Evolutionary conservation across 164 flowering plant species (phyloP).

Genomic region (Annona squamosa): DNA sequence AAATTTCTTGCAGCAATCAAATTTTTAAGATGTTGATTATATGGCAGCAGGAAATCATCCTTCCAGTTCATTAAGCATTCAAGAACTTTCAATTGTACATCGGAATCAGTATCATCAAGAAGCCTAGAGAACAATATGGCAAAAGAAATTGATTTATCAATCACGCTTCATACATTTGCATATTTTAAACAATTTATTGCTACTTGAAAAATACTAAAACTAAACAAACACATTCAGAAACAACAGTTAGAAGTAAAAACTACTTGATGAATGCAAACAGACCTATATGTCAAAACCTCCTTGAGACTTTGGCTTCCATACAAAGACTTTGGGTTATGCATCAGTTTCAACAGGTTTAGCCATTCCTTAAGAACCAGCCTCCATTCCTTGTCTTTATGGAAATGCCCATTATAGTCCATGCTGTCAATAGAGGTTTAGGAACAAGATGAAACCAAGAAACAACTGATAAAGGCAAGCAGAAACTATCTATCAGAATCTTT

Average conservation of each 20-base stretch:
- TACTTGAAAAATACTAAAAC: not conserved
- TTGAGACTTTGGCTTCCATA: constrained; percentile 46
- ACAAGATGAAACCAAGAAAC: constrained; percentile 1
- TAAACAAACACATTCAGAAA: not conserved
- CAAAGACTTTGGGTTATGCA: constrained; percentile 55
- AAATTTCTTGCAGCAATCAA: constrained; percentile 51
- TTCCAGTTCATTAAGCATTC: constrained; percentile 78
- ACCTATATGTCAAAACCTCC: constrained; percentile 72
- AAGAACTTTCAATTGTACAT: constrained; percentile 70
- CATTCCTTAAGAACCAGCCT: constrained; percentile 73
- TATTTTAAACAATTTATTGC: not conserved
- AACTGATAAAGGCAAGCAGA: not conserved
- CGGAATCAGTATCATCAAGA: constrained; percentile 81
- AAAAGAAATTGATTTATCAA: constrained; percentile 3
- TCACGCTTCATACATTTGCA: constrained; percentile 1
- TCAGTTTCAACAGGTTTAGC: constrained; percentile 62
- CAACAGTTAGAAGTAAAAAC: not conserved
- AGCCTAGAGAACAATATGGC: constrained; percentile 42
- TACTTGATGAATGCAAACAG: constrained; percentile 10
- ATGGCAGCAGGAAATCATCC: constrained; percentile 60
- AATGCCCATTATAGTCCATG: constrained; percentile 33
- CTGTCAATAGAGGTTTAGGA: constrained; percentile 26
- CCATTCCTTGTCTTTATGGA: constrained; percentile 75
- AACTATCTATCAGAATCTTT: not conserved
- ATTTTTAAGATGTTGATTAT: constrained; percentile 65